phyloP scores from a whole-genome alignment of 768 basidiomycete genomes.

The Obba rivulosa region DNA sequence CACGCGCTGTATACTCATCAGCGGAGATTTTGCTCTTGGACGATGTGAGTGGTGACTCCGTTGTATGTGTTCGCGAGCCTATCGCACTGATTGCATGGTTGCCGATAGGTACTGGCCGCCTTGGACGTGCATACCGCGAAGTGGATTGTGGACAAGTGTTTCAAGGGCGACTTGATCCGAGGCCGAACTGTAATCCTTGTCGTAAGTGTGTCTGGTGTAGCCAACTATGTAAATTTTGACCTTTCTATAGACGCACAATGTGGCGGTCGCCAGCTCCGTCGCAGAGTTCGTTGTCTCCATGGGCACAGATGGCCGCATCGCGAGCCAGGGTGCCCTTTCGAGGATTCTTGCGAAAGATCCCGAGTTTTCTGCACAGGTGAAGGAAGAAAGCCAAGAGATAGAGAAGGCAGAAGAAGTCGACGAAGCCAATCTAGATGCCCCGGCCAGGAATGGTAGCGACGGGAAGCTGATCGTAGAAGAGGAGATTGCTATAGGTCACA shows the following conservation, averaged over 20 bases:
- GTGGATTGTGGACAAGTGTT: constrained; percentile 43
- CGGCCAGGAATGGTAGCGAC: constrained; percentile 17
- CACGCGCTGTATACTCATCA: constrained; percentile 54
- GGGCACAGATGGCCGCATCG: constrained; percentile 45
- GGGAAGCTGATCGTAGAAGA: constrained; percentile 62
- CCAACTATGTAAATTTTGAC: too few species aligned
- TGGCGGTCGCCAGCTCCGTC: constrained; percentile 45
- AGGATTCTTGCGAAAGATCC: constrained; percentile 39
- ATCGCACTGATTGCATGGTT: background rate
- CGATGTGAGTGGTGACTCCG: constrained; percentile 41
- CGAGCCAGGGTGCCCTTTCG: constrained; percentile 41
- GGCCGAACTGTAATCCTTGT: constrained; percentile 48
- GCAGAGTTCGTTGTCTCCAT: constrained; percentile 52
- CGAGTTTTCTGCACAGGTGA: constrained; percentile 19
- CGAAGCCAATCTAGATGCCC: constrained; percentile 12
- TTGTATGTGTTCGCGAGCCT: too few species aligned
- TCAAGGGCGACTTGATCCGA: constrained; percentile 38
- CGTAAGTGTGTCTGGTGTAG: constrained; percentile 22
- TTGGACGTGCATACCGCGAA: constrained; percentile 46
- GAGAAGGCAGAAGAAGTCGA: constrained; percentile 16
- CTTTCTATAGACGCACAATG: constrained; percentile 37
- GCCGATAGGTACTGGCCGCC: constrained; percentile 33
- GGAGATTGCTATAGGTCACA: constrained; percentile 55
- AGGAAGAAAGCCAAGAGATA: constrained; percentile 12
- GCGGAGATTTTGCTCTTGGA: constrained; percentile 65